Conservation (phyloP, 2,329 filamentous ascomycete genomes). For the Byssothecium circinans region DNA sequence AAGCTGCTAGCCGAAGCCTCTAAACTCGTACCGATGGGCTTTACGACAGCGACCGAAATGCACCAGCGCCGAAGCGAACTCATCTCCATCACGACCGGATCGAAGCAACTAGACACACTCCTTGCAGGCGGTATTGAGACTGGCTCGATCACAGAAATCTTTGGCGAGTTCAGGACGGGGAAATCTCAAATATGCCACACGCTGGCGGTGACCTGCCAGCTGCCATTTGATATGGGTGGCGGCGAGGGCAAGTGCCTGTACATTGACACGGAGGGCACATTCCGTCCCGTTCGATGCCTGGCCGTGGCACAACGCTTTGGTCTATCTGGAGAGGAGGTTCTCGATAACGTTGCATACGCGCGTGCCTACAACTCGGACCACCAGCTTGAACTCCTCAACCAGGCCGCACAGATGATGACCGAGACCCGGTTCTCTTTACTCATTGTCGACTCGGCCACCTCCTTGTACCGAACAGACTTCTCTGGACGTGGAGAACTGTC, state of each 20-base stretch:
- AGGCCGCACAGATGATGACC: constrained; percentile 98
- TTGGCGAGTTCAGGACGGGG: constrained; percentile 95
- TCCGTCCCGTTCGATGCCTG: constrained; percentile 82
- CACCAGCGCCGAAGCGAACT: constrained; percentile 94
- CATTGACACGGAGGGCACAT: constrained; percentile 97
- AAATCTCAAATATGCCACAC: constrained; percentile 99
- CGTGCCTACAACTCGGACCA: constrained; percentile 98
- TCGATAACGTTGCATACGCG: constrained; percentile 98
- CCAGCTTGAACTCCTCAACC: constrained; percentile 90
- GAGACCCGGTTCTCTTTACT: constrained; percentile 96
- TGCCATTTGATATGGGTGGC: constrained; percentile 98
- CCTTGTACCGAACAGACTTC: constrained; percentile 95
- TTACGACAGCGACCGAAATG: constrained; percentile 99
- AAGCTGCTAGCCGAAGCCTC: constrained; percentile 94
- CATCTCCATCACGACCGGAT: constrained; percentile 97
- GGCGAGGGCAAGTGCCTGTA: constrained; percentile 98
- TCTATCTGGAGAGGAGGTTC: constrained; percentile 91
- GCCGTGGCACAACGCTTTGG: constrained; percentile 94
- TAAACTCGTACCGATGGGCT: constrained; percentile 97
- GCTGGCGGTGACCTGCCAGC: constrained; percentile 94
- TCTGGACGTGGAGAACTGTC: constrained; percentile 94
- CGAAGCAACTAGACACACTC: constrained; percentile 93
- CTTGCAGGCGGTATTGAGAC: constrained; percentile 95
- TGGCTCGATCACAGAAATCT: constrained; percentile 96
- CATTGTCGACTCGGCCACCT: constrained; percentile 93